Base-by-base conservation (phyloP, 352 stramenopile species). In the Phytophthora gonapodyides region DNA sequence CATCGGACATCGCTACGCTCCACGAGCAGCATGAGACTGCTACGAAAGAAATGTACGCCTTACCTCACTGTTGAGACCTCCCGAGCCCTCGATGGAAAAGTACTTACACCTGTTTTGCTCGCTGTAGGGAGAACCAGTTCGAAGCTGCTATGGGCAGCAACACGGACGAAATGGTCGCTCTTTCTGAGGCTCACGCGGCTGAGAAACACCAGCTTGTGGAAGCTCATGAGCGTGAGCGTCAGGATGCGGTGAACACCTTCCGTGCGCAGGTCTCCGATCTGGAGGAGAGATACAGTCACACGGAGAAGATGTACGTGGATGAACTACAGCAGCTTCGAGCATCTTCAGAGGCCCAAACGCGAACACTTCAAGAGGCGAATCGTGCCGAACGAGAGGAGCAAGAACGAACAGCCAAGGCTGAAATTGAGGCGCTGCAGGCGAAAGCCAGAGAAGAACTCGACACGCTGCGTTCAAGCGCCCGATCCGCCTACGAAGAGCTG, bases 1-100 rank as follows among this genome's bases (percentile, higher is more conserved):
- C 77, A 3, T 44, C 59, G 0, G 71, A 84, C n/a, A 84, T 90
- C 10, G 51, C 43, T 27, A 68, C 67, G 2, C 64, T 90, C 9
- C 71, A 87, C 33, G 54, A 65, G 9, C 64, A 85, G 10, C 69
- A 90, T 19, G 67, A 78, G 10, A 54, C 19, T 16, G 56, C 61
- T 12, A 68, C 73, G n/a, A 60, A 64, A 24, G 60, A 76, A 12
- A 74, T 90, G 72, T 73, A 67, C 21, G 73, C 15, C 19, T 33
- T 21, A 15, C 21, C 33, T 33, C n/a, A n/a, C n/a, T 36, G 12
- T 34, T 24, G 5, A 9, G 24, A n/a, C 13, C 15, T 12, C 0
- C 56, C 16, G 24, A 27, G 24, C 24, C 24, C 24, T 27, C 24
- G 24, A 27, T 27, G 15, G 16, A 24, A n/a, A 47, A 34, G 33